Evolutionary conservation across 225 moss, liverwort and hornwort genomes (phyloP).

Genomic region (Rhytidiadelphus loreus): DNA sequence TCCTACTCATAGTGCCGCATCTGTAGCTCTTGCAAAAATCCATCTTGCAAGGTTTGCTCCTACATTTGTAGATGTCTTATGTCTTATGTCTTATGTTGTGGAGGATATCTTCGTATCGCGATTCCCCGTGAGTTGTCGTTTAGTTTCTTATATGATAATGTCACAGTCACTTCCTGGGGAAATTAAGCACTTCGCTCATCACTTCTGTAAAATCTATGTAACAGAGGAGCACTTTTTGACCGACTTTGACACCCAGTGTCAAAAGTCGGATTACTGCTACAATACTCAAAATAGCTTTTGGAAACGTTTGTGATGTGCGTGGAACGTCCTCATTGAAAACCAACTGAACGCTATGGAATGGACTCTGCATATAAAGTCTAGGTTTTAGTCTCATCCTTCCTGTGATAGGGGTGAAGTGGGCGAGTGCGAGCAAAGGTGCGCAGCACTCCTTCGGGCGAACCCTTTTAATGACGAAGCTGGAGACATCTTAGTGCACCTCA

Average conservation of each 20-base stretch:
- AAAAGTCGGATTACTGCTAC: neutral
- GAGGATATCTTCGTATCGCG: neutral
- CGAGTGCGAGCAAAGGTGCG: conserved; percentile 77
- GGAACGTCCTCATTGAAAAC: neutral
- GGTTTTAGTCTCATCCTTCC: neutral
- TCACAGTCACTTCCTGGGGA: neutral
- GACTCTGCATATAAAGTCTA: neutral
- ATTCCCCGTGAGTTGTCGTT: neutral
- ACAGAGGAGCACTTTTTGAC: neutral
- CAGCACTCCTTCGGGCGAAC: conserved; percentile 36
- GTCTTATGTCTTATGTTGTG: neutral
- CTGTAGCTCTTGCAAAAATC: conserved; percentile 60
- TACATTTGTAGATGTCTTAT: neutral
- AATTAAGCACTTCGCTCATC: neutral
- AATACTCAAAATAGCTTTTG: neutral
- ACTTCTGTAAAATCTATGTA: neutral
- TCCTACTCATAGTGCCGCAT: conserved; percentile 48
- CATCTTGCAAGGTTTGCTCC: conserved; percentile 57
- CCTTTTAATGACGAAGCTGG: conserved; percentile 69
- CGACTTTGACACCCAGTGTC: neutral
- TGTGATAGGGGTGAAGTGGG: conserved; percentile 55
- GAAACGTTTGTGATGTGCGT: neutral
- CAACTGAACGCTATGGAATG: neutral
- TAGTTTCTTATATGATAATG: neutral
- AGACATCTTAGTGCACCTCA: conserved; percentile 59